phyloP scores from a whole-genome alignment of 2,329 filamentous ascomycete species.

The Calonectria henricotiae region DNA sequence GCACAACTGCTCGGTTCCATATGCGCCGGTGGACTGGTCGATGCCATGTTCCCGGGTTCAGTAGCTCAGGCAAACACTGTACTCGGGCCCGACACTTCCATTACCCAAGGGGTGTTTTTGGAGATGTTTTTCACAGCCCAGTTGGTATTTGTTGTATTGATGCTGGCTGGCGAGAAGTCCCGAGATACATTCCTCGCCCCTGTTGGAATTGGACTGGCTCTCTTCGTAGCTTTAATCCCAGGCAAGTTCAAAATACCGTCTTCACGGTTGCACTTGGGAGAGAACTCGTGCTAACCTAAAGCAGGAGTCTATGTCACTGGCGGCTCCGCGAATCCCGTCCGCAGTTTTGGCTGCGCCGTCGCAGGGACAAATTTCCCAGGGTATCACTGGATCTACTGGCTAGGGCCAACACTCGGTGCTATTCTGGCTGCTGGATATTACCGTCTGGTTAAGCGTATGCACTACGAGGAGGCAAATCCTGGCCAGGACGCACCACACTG shows the following conservation, averaged over 20 bases:
- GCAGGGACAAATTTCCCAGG: too few species aligned
- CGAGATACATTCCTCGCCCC: not conserved
- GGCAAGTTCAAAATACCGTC: not conserved
- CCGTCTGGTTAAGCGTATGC: too few species aligned
- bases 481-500: too few species aligned
- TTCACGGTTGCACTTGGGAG: too few species aligned
- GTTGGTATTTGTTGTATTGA: not conserved
- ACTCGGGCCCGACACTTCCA: not conserved
- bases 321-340: too few species aligned
- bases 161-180: not conserved
- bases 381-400: too few species aligned
- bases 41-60: not conserved
- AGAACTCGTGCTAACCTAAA: too few species aligned
- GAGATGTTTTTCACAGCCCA: constrained; percentile 1
- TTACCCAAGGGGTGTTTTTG: not conserved
- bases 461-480: too few species aligned
- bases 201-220: not conserved
- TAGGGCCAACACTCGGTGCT: too few species aligned
- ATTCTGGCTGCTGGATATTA: too few species aligned
- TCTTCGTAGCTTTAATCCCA: not conserved
- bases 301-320: too few species aligned
- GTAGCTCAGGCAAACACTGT: not conserved
- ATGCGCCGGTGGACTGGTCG: not conserved
- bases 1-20: not conserved
- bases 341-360: too few species aligned